A percentile compares a stretch with the other conserved stretches of the same genome.
These are phyloP conservation scores for Fusarium robinianum DNA, from an alignment of 2,329 filamentous ascomycete genomes.

Conservation along the genomic window DNA sequence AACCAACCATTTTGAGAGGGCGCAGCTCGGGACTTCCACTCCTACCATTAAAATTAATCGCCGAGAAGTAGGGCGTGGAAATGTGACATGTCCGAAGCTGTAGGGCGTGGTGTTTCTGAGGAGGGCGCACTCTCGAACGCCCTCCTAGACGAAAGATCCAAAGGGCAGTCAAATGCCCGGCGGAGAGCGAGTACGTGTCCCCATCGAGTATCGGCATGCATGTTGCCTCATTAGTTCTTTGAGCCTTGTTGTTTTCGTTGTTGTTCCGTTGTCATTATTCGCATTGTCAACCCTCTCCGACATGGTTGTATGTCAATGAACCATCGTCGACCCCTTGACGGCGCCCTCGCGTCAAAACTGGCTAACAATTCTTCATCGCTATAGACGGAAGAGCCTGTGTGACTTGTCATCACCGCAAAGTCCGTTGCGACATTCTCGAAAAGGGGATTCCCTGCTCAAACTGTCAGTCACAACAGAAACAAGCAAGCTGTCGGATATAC, in stretches of 20 bases:
- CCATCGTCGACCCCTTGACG: no score
- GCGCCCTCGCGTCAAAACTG: no score
- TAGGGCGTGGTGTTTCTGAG: no score
- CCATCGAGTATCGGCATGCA: not conserved
- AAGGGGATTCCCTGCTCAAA: constrained; percentile 55
- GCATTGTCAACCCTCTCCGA: not conserved
- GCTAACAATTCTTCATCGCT: not conserved
- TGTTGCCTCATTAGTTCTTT: not conserved
- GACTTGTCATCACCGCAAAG: constrained; percentile 55
- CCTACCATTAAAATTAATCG: not conserved
- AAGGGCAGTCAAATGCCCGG: not conserved
- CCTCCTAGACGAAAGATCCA: not conserved
- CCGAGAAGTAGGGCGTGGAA: constrained; percentile 1
- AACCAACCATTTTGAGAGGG: not conserved
- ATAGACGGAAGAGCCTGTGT: constrained; percentile 49
- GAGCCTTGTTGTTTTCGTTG: not conserved
- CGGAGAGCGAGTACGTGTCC: constrained; percentile 23
- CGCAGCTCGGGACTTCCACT: no score
- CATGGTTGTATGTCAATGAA: no score
- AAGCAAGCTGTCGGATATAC: constrained; percentile 51
- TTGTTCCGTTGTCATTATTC: not conserved
- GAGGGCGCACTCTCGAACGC: no score
- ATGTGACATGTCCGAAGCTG: constrained; percentile 14
- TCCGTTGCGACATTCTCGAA: constrained; percentile 54
- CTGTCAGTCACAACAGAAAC: constrained; percentile 49